Evolutionary conservation across 2,329 filamentous ascomycete species (phyloP).

Genomic region (Colletotrichum paranaense): DNA sequence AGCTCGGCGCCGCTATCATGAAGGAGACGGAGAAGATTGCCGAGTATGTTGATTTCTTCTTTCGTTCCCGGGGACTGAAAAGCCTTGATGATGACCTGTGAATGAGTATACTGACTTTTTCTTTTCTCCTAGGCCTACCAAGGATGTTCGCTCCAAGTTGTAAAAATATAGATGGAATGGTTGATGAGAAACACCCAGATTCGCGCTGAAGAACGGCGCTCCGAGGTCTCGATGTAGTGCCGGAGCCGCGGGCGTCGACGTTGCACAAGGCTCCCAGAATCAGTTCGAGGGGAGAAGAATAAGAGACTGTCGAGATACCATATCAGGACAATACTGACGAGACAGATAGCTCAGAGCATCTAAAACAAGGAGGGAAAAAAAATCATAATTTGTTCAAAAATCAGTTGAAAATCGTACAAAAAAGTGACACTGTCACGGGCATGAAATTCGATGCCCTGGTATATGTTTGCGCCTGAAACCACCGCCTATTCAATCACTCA

Average conservation of each 20-base stretch:
- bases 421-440: background rate
- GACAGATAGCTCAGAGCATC: slow-evolving; percentile 4
- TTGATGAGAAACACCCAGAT: background rate
- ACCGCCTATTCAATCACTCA: background rate
- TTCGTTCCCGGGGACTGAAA: no score
- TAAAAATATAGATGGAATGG: background rate
- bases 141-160: slow-evolving; percentile 28
- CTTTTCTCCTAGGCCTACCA: slow-evolving; percentile 3
- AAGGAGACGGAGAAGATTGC: slow-evolving; percentile 62
- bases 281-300: background rate
- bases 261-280: background rate
- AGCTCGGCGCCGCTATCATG: slow-evolving; percentile 64
- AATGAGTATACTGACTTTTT: background rate
- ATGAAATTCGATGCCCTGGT: slow-evolving; percentile 20
- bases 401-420: background rate
- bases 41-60: slow-evolving; percentile 30
- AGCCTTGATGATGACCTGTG: background rate
- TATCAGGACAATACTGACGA: background rate
- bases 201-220: background rate
- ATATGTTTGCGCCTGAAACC: slow-evolving; percentile 21
- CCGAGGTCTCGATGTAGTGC: background rate
- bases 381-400: slow-evolving; percentile 7
- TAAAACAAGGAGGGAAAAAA: background rate
- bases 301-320: background rate
- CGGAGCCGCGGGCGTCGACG: no score